These are phyloP conservation scores for Plectosphaerella cucumerina DNA, from an alignment of 2,329 filamentous ascomycete genomes.

Conservation along the genomic window DNA sequence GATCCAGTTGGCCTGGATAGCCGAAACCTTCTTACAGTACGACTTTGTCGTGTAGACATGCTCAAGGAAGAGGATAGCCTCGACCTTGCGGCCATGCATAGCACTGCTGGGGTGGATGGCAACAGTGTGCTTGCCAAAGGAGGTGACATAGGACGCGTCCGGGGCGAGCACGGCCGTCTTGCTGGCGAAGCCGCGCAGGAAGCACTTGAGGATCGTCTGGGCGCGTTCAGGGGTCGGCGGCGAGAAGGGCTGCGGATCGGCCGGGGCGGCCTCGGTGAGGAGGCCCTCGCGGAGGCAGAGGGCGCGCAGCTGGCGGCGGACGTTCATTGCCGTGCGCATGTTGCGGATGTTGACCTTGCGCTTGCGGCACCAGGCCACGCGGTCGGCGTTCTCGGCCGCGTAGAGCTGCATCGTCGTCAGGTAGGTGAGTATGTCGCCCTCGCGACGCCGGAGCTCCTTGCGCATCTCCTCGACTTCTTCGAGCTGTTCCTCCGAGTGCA, in stretches of 20 bases:
- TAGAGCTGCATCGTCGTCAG: constrained; percentile 61
- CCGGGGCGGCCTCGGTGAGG: constrained; percentile 36
- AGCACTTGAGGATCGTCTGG: constrained; percentile 53
- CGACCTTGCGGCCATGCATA: constrained; percentile 57
- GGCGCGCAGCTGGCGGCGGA: constrained; percentile 56
- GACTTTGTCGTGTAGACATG: constrained; percentile 64
- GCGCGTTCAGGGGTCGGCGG: constrained; percentile 51
- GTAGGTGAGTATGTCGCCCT: constrained; percentile 63
- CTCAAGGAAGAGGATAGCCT: constrained; percentile 66
- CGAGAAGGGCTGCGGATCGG: constrained; percentile 52
- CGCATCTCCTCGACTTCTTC: constrained; percentile 51
- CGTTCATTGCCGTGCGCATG: constrained; percentile 59
- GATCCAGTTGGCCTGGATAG: constrained; percentile 57
- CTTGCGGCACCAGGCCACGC: constrained; percentile 53
- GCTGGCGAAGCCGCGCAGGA: constrained; percentile 56
- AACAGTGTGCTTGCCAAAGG: constrained; percentile 55
- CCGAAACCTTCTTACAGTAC: constrained; percentile 63
- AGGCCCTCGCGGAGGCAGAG: constrained; percentile 51
- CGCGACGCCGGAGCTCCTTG: constrained; percentile 54
- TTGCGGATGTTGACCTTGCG: constrained; percentile 55
- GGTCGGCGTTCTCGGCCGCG: constrained; percentile 49
- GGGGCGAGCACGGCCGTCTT: constrained; percentile 58
- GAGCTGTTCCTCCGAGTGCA: constrained; percentile 52
- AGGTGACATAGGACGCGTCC: constrained; percentile 57
- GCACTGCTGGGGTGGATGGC: constrained; percentile 61